phyloP scores from a whole-genome alignment of 1,284 basidiomycete genomes.

The Ganoderma multipileum region DNA sequence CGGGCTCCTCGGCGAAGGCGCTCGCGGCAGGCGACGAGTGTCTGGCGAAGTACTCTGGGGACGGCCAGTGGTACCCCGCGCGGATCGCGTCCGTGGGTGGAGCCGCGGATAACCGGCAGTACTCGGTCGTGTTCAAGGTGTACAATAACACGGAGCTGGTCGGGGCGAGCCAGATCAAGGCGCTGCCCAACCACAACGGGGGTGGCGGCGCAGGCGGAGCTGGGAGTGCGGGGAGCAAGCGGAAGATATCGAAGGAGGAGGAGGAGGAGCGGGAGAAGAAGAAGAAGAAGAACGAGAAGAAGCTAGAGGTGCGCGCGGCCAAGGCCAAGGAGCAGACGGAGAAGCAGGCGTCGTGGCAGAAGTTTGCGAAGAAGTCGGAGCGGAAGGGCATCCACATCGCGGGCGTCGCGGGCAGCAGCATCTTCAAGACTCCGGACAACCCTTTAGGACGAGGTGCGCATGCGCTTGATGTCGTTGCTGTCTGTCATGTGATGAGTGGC shows the following conservation, averaged over 20 bases:
- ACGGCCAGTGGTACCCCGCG: conserved; percentile 92
- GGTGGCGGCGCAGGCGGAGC: conserved; percentile 43
- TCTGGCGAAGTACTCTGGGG: conserved; percentile 90
- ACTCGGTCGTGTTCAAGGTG: conserved; percentile 94
- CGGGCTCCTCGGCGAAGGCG: conserved; percentile 54
- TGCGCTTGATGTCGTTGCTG: not conserved
- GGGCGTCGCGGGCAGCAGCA: conserved; percentile 88
- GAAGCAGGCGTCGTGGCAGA: conserved; percentile 96
- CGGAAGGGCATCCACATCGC: conserved; percentile 94
- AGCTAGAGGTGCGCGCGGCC: conserved; percentile 83
- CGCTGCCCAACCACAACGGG: conserved; percentile 64
- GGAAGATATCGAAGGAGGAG: conserved; percentile 81
- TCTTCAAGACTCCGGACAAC: conserved; percentile 97
- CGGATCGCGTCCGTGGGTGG: conserved; percentile 90
- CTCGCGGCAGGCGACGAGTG: conserved; percentile 92
- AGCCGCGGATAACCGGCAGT: conserved; percentile 84
- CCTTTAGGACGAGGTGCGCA: conserved; percentile 84
- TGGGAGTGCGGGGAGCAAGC: conserved; percentile 59
- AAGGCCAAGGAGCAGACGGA: conserved; percentile 90
- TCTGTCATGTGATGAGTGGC: not conserved
- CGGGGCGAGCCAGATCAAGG: conserved; percentile 75
- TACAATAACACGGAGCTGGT: conserved; percentile 96
- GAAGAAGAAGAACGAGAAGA: conserved; percentile 98
- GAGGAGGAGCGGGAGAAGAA: conserved; percentile 91
- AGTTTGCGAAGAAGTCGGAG: conserved; percentile 96